Evolutionary conservation across 2,329 filamentous ascomycete species (phyloP), one percentile per base, ranked within the genome.

Genomic region (Chrysosphaeria jannelii): DNA sequence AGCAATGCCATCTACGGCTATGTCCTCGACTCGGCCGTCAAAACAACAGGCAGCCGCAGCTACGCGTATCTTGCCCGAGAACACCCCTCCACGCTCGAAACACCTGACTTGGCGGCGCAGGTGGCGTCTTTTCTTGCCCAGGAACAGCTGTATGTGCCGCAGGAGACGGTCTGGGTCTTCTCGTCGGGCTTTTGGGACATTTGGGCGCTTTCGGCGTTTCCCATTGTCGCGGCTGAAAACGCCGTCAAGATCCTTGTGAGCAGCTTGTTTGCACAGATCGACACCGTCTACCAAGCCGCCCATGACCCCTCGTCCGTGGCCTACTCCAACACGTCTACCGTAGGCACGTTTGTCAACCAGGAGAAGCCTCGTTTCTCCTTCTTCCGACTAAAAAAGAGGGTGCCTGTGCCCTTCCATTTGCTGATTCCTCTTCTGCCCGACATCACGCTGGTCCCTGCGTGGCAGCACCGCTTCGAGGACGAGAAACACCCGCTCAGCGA

Each of bases 101-200:
- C n/a, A n/a, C 18, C 17, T 3, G 23, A 24, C 12, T 5, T 14
- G 13, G 23, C 19, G 13, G 19, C 16, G 16, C 16, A 18, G 16
- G n/a, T 18, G 7, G 16, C 7, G 16, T 7, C 16, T 18, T 18
- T 18, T n/a, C 16, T 18, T n/a, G 16, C 7, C 7, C 7, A n/a
- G 16, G 16, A 7, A 18, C 7, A 18, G 7, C 7, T 7, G n/a
- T 7, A 29, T 1, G 27, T 42, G 0, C 44, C 50, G 5, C 39
- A 39, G n/a, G 48, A 57, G 28, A 57, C 54, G 0, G 32, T 58
- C 9, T 58, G 50, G 48, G 38, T 58, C 9, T 51, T 59, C 25
- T 48, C 42, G 7, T 46, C 57, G 25, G 54, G 54, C n/a, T 47
- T 47, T 14, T 57, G 53, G 53, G 54, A 59, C 27, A 36, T 57